Conservation (phyloP, 176 grass and related monocot genomes). For the Carex scoparia region DNA sequence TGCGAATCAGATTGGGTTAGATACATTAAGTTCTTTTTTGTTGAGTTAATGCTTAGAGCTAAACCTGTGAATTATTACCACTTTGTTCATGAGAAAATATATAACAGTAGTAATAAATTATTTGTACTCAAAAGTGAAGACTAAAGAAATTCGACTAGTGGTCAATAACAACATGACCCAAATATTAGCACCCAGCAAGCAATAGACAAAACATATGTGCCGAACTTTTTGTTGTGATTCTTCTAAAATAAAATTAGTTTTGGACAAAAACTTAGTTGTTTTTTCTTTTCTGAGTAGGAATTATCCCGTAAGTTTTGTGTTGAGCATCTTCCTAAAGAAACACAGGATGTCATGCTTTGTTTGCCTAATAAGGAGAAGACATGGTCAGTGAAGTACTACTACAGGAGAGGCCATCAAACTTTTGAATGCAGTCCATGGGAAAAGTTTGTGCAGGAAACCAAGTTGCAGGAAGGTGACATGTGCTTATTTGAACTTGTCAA, state of each 20-base stretch:
- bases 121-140: neutral
- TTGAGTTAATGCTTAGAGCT: neutral
- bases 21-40: neutral
- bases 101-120: neutral
- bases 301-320: neutral
- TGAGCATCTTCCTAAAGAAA: neutral
- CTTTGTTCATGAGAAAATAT: neutral
- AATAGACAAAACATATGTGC: neutral
- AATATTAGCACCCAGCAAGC: neutral
- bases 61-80: neutral
- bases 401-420: conserved; percentile 14
- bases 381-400: conserved; percentile 25
- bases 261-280: neutral
- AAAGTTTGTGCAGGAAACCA: conserved; percentile 28
- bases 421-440: conserved; percentile 11
- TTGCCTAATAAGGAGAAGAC: conserved; percentile 18
- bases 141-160: neutral
- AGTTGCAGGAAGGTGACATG: conserved; percentile 30
- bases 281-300: neutral
- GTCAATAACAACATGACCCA: neutral
- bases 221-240: neutral
- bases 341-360: conserved; percentile 2
- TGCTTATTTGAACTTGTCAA: conserved; percentile 25
- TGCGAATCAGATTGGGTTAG: neutral
- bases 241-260: too few relatives aligned